Percentiles rank a stretch among this genome's conserved stretches.
Conservation (phyloP, 805 yeast genomes). For the Isabelozyma gotoi region DNA sequence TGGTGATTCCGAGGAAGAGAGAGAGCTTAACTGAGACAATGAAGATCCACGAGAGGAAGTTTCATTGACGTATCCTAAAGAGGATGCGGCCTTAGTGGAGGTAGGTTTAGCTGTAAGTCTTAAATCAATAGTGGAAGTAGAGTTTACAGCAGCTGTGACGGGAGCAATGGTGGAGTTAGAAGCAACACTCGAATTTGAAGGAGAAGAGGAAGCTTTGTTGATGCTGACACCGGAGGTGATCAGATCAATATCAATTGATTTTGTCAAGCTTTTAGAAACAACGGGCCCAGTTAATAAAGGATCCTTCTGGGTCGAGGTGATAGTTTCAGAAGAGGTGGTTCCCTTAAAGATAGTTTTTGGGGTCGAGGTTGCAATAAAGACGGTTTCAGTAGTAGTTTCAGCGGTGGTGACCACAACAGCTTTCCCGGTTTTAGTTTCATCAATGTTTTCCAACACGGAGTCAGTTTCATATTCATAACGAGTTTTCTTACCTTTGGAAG, state of each 20-base stretch:
- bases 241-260: conserved; percentile 20
- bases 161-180: conserved; percentile 1
- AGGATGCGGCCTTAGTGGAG: background rate
- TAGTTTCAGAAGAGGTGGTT: conserved; percentile 15
- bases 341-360: conserved; percentile 22
- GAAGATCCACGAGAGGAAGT: background rate
- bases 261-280: conserved; percentile 19
- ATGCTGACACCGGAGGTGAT: conserved; percentile 16
- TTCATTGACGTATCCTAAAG: background rate
- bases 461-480: conserved; percentile 15
- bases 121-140: conserved; percentile 1
- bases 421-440: conserved; percentile 2
- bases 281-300: conserved; percentile 30
- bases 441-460: conserved; percentile 2
- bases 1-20: background rate
- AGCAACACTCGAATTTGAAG: background rate
- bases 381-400: conserved; percentile 27
- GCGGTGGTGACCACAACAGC: conserved; percentile 17
- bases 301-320: conserved; percentile 19
- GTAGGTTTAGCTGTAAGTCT: background rate
- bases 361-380: conserved; percentile 19
- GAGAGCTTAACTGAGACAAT: no score
- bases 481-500: conserved; percentile 9
- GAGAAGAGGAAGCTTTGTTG: conserved; percentile 1
- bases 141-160: background rate